phyloP scores from a whole-genome alignment of 441 rosid genomes.

The Gossypium trilobum region DNA sequence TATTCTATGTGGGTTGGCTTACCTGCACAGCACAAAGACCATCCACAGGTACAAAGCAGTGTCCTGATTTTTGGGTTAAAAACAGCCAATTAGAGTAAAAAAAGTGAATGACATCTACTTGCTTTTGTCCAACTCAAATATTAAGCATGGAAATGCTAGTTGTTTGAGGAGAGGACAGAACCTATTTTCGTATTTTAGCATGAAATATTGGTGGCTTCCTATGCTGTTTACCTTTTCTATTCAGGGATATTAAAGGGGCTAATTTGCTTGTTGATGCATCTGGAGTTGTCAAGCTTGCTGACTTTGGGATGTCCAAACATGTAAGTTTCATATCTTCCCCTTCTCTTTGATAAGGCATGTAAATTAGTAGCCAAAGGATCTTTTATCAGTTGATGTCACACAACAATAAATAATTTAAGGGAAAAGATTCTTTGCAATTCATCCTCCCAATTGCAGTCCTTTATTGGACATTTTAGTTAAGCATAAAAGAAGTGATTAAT shows the following conservation, averaged over 20 bases:
- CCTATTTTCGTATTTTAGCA: background rate
- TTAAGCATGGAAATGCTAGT: conserved; percentile 3
- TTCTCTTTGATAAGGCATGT: conserved; percentile 9
- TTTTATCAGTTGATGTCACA: background rate
- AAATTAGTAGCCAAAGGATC: background rate
- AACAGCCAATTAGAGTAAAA: background rate
- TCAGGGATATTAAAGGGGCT: conserved; percentile 94
- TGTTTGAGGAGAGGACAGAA: conserved; percentile 8
- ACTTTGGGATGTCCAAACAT: conserved; percentile 96
- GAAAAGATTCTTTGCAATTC: background rate
- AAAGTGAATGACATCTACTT: background rate
- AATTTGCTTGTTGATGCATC: conserved; percentile 89
- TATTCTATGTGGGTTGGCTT: conserved; percentile 66
- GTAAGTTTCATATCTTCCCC: conserved; percentile 37
- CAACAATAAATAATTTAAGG: background rate
- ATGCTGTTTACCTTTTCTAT: conserved; percentile 11
- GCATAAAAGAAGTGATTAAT: background rate
- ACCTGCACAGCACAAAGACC: conserved; percentile 76
- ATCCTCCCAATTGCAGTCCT: background rate
- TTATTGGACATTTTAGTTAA: background rate
- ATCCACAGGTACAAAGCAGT: conserved; percentile 56
- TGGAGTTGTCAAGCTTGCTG: conserved; percentile 96
- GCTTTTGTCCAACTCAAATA: background rate
- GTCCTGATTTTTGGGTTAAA: background rate
- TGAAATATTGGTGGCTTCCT: conserved; percentile 8